Percentiles rank a stretch among this genome's conserved stretches.
phyloP scores from a whole-genome alignment of 768 basidiomycete species.

The Mycena chlorophos region DNA sequence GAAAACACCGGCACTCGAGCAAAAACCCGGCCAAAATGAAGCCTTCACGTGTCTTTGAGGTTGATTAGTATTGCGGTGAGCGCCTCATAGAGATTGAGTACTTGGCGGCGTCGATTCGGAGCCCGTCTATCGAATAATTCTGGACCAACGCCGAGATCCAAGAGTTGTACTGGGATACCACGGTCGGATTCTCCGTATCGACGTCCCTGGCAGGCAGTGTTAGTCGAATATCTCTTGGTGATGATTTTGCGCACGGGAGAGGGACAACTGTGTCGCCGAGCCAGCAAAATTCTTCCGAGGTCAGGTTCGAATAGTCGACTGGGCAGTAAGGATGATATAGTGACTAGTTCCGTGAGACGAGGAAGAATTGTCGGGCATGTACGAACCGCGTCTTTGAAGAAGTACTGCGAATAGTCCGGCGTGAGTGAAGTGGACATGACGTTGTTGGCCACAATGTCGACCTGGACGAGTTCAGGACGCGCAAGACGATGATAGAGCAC shows the following conservation, averaged over 20 bases:
- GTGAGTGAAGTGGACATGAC: slow-evolving; percentile 69
- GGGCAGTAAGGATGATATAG: slow-evolving; percentile 80
- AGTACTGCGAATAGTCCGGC: slow-evolving; percentile 65
- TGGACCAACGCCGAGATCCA: slow-evolving; percentile 73
- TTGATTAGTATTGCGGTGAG: slow-evolving; percentile 12
- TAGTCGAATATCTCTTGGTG: too few relatives aligned
- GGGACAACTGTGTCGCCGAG: slow-evolving; percentile 75
- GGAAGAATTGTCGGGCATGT: too few relatives aligned
- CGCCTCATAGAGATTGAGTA: slow-evolving; percentile 25
- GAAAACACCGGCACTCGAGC: slow-evolving; percentile 74
- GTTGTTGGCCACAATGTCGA: slow-evolving; percentile 84
- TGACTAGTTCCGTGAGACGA: too few relatives aligned
- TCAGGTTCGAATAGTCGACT: slow-evolving; percentile 67
- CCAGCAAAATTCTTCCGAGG: slow-evolving; percentile 79
- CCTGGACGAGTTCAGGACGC: not conserved
- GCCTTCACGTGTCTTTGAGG: slow-evolving; percentile 62
- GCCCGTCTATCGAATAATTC: slow-evolving; percentile 79
- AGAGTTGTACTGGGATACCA: slow-evolving; percentile 58
- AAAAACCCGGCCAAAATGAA: slow-evolving; percentile 77
- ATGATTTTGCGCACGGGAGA: too few relatives aligned
- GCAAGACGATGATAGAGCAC: not conserved
- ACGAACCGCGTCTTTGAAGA: slow-evolving; percentile 59
- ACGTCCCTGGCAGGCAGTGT: too few relatives aligned
- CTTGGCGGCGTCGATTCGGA: slow-evolving; percentile 76
- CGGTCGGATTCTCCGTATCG: slow-evolving; percentile 68